Conservation (phyloP, 192 early-diverging fungal species). For the Coemansia sp. region DNA sequence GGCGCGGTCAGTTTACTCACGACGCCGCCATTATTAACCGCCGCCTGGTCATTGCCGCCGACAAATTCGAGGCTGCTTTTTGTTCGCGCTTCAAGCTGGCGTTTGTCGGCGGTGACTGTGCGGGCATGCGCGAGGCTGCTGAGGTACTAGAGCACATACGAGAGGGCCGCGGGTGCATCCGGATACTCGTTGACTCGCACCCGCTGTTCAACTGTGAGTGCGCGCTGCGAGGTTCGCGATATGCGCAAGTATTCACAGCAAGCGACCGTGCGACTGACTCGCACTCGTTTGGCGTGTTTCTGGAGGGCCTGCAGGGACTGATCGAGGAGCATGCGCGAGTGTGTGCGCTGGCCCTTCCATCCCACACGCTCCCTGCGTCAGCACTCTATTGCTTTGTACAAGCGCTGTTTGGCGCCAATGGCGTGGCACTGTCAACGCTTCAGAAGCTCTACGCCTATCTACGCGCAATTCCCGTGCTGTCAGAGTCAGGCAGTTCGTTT, state of each 20-base stretch:
- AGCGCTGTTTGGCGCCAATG: conserved; percentile 23
- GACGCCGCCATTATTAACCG: conserved; percentile 18
- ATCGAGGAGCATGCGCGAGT: conserved; percentile 38
- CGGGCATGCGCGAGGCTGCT: conserved; percentile 15
- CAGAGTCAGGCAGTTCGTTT: conserved; percentile 5
- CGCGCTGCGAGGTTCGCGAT: neutral
- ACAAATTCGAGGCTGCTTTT: conserved; percentile 30
- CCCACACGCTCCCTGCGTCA: conserved; percentile 8
- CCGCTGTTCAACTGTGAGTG: conserved; percentile 28
- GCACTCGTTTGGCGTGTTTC: conserved; percentile 31
- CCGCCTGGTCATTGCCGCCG: conserved; percentile 23
- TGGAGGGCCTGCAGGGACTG: conserved; percentile 16
- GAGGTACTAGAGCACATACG: conserved; percentile 27
- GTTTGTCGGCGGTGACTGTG: conserved; percentile 16
- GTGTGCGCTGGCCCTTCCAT: conserved; percentile 19
- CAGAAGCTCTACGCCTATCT: conserved; percentile 23
- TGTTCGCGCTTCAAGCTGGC: conserved; percentile 17
- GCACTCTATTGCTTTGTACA: conserved; percentile 35
- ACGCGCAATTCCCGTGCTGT: conserved; percentile 23
- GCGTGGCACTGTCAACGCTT: conserved; percentile 20
- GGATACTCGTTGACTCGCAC: conserved; percentile 28
- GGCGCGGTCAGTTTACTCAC: conserved; percentile 17
- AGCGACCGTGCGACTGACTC: conserved; percentile 12
- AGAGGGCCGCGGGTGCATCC: conserved; percentile 41
- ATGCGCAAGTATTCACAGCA: neutral